A percentile compares a stretch with the other conserved stretches of the same genome.
Evolutionary conservation across 2,329 filamentous ascomycete species (phyloP).

Genomic region (Ramichloridium luteum): DNA sequence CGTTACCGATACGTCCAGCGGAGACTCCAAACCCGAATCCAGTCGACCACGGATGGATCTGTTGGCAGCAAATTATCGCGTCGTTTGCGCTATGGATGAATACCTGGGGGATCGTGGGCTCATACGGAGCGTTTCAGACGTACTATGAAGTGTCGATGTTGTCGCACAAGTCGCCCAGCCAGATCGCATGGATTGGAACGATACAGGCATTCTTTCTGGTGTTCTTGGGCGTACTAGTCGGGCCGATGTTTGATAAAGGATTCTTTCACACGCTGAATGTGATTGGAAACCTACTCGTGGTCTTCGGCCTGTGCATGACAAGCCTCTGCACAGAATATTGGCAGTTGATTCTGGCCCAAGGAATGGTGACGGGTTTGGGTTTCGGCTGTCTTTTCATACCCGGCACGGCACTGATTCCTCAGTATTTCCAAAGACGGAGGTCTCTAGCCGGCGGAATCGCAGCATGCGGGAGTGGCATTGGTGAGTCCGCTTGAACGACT

Average conservation of each 20-base stretch:
- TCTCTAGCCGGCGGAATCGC: constrained; percentile 47
- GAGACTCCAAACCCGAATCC: too few relatives aligned
- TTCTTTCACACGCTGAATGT: constrained; percentile 31
- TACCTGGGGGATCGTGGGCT: constrained; percentile 28
- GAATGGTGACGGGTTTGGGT: constrained; percentile 39
- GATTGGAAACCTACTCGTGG: constrained; percentile 28
- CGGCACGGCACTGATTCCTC: constrained; percentile 49
- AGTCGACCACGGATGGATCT: too few relatives aligned
- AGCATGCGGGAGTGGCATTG: constrained; percentile 45
- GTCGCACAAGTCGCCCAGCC: constrained; percentile 25
- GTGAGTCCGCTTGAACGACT: too few relatives aligned
- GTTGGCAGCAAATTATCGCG: too few relatives aligned
- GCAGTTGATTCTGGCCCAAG: constrained; percentile 42
- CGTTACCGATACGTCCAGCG: too few relatives aligned
- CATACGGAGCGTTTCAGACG: constrained; percentile 36
- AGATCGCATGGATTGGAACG: constrained; percentile 40
- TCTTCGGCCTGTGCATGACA: constrained; percentile 40
- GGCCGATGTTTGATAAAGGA: constrained; percentile 39
- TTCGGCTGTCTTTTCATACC: constrained; percentile 52
- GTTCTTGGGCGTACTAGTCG: constrained; percentile 36
- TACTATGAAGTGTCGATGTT: constrained; percentile 36
- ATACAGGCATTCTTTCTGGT: constrained; percentile 39
- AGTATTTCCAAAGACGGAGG: constrained; percentile 47
- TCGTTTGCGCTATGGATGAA: too few relatives aligned
- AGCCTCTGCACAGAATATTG: constrained; percentile 36